A percentile compares a stretch with the other conserved stretches of the same genome.
Evolutionary conservation across 108 stramenopile species (phyloP).

Genomic region (Mayamaea pseudoterrestris): DNA sequence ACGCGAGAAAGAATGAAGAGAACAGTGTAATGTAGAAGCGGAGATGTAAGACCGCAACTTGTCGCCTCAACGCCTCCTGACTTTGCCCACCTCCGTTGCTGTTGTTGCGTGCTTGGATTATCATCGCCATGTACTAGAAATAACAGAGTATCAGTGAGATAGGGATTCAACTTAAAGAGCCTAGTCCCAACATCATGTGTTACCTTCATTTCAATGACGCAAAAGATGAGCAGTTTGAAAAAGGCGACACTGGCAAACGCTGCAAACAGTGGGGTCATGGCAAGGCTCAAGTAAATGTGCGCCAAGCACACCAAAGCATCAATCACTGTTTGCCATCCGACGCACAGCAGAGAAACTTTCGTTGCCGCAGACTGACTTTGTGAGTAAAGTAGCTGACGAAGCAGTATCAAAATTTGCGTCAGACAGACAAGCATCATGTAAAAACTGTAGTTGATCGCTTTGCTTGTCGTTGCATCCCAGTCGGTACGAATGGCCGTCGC

Average conservation of each 20-base stretch:
- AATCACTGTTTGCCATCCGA: constrained; percentile 87
- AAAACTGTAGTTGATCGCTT: constrained; percentile 86
- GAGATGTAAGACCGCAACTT: constrained; percentile 73
- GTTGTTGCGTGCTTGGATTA: constrained; percentile 75
- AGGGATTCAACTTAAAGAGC: too few species aligned
- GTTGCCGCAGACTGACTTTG: constrained; percentile 71
- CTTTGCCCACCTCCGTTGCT: constrained; percentile 45
- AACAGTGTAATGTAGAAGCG: constrained; percentile 83
- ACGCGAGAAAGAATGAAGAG: constrained; percentile 50
- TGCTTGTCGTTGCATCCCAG: constrained; percentile 70
- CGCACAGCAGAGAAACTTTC: constrained; percentile 66
- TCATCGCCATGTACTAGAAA: constrained; percentile 39
- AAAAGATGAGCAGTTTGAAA: constrained; percentile 90
- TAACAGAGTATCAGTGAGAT: too few species aligned
- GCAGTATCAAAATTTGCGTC: constrained; percentile 76
- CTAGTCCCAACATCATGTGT: too few species aligned
- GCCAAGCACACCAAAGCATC: constrained; percentile 83
- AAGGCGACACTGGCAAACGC: constrained; percentile 88
- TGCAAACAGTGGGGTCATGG: constrained; percentile 75
- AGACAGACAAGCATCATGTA: constrained; percentile 85
- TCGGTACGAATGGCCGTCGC: constrained; percentile 76
- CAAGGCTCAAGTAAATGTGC: constrained; percentile 78
- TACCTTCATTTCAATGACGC: constrained; percentile 93
- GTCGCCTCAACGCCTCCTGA: constrained; percentile 52
- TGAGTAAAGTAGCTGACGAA: constrained; percentile 77